Evolutionary conservation across 208 protist genomes (phyloP).

Genomic region (Lotmaria passim): DNA sequence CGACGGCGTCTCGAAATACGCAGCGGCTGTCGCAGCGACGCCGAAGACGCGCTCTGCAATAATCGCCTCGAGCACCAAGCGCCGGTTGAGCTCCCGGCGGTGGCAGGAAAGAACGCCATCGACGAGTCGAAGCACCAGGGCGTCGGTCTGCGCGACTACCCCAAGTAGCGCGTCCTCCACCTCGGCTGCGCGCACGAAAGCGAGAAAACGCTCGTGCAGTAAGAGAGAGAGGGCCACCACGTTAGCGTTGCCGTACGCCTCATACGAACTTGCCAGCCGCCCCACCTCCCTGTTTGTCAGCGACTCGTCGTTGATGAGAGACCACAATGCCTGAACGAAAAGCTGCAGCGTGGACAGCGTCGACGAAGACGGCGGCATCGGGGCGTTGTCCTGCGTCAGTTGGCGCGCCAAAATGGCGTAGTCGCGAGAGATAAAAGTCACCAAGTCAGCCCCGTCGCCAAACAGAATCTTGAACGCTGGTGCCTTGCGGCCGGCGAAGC

Average conservation of each 20-base stretch:
- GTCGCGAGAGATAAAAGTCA: conserved; percentile 33
- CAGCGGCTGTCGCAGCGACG: conserved; percentile 25
- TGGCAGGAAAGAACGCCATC: conserved; percentile 32
- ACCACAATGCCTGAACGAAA: conserved; percentile 22
- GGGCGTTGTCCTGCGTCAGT: background rate
- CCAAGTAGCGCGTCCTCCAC: background rate
- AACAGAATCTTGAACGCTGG: conserved; percentile 45
- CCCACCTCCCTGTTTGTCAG: conserved; percentile 27
- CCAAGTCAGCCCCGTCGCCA: conserved; percentile 40
- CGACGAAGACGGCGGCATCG: background rate
- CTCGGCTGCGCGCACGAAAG: background rate
- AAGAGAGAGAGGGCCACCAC: conserved; percentile 33
- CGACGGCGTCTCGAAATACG: conserved; percentile 26
- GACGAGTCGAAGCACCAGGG: conserved; percentile 24
- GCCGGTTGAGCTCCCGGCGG: conserved; percentile 35
- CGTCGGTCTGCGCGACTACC: conserved; percentile 20
- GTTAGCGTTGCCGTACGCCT: conserved; percentile 34
- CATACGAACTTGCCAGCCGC: conserved; percentile 31
- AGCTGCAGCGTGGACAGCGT: conserved; percentile 28
- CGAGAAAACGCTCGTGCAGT: conserved; percentile 34
- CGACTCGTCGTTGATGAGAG: conserved; percentile 22
- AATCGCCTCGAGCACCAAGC: conserved; percentile 35
- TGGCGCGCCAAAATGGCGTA: conserved; percentile 22
- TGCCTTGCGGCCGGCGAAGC: conserved; percentile 39
- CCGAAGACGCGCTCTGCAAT: conserved; percentile 23